These are phyloP conservation scores for Strobilomyces confusus DNA, from an alignment of 768 basidiomycete genomes.

Conservation along the genomic window DNA sequence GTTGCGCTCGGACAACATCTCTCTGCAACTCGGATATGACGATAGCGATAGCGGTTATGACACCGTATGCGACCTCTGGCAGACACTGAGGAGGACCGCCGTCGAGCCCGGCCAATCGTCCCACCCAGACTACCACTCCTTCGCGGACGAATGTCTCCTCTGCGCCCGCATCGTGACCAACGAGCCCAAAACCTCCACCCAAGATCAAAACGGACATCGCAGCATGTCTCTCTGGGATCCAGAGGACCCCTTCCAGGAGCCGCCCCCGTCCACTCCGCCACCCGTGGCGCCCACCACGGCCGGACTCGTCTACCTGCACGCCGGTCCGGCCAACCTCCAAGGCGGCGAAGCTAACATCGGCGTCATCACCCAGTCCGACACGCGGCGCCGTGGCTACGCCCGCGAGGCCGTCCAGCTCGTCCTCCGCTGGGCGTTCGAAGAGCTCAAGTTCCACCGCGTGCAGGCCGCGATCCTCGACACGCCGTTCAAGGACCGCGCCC, in stretches of 20 bases:
- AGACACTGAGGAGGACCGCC: constrained; percentile 17
- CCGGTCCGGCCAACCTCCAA: constrained; percentile 13
- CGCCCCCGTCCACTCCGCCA: neutral
- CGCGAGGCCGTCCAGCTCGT: constrained; percentile 43
- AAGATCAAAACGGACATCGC: neutral
- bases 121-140: constrained; percentile 17
- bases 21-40: constrained; percentile 1
- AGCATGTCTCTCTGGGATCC: neutral
- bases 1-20: constrained; percentile 13
- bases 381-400: constrained; percentile 43
- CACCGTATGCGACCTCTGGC: constrained; percentile 18
- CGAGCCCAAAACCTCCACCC: neutral
- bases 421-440: constrained; percentile 43
- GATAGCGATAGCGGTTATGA: neutral
- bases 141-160: constrained; percentile 30
- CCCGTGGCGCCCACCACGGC: neutral
- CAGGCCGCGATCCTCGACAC: constrained; percentile 43
- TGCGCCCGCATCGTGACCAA: constrained; percentile 20
- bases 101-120: constrained; percentile 28
- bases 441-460: constrained; percentile 32
- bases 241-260: neutral
- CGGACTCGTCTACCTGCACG: constrained; percentile 29
- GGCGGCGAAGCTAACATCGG: constrained; percentile 54
- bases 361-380: constrained; percentile 39
- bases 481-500: constrained; percentile 39